These are phyloP conservation scores for Gloeophyllum trabeum DNA, from an alignment of 768 basidiomycete species.

Conservation along the genomic window DNA sequence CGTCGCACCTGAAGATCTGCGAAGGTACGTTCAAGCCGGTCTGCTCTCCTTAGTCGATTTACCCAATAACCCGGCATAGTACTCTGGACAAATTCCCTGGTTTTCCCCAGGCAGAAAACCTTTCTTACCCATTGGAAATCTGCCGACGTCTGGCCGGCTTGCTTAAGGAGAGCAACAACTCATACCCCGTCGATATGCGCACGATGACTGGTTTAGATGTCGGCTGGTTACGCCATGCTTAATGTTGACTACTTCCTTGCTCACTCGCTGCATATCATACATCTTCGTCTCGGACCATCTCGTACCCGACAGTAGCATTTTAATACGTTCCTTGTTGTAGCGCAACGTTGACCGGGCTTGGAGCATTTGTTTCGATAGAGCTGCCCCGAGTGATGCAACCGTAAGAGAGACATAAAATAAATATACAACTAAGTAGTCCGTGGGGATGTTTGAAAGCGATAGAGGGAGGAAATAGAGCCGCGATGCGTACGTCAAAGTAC, in stretches of 20 bases:
- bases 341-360: too few relatives aligned
- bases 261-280: not conserved
- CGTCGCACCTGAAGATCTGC: conserved; percentile 38
- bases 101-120: conserved; percentile 80
- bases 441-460: too few relatives aligned
- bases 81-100: conserved; percentile 63
- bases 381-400: too few relatives aligned
- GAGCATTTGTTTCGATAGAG: too few relatives aligned
- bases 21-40: conserved; percentile 27
- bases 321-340: not conserved
- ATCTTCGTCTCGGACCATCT: too few relatives aligned
- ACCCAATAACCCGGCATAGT: conserved; percentile 22
- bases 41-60: conserved; percentile 4
- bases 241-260: not conserved
- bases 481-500: too few relatives aligned
- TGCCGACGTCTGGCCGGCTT: conserved; percentile 60
- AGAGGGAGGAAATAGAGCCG: too few relatives aligned
- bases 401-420: too few relatives aligned
- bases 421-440: too few relatives aligned
- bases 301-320: too few relatives aligned
- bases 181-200: conserved; percentile 68
- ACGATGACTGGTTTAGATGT: conserved; percentile 76
- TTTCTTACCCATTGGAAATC: conserved; percentile 72
- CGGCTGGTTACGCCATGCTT: conserved; percentile 52
- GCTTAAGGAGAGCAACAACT: conserved; percentile 65